Conservation (phyloP, 371 early-diverging fungal species). For the Zychaea mexicana region DNA sequence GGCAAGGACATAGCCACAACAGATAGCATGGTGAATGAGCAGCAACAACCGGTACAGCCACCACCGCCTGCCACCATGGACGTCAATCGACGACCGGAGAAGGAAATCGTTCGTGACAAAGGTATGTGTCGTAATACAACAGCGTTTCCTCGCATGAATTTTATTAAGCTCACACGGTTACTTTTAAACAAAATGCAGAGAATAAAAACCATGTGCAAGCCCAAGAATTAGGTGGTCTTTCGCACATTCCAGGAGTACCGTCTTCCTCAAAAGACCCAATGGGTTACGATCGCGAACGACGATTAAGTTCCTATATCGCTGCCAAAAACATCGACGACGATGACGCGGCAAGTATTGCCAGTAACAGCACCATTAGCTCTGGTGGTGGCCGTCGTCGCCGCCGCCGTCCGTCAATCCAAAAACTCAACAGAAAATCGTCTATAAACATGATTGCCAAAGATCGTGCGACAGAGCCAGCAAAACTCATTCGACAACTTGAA, state of each 20-base stretch:
- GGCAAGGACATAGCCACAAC: neutral
- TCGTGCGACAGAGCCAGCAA: conserved; percentile 16
- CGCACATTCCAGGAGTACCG: neutral
- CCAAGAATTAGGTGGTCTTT: neutral
- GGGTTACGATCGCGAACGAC: neutral
- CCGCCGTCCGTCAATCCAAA: neutral
- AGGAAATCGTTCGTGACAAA: neutral
- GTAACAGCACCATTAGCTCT: neutral
- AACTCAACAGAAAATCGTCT: neutral
- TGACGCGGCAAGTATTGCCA: neutral
- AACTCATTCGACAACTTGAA: conserved; percentile 25
- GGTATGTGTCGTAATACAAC: neutral
- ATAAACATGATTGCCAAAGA: neutral
- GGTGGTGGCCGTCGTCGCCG: neutral
- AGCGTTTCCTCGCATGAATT: neutral
- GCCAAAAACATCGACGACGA: neutral
- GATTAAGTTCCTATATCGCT: neutral
- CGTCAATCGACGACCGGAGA: neutral
- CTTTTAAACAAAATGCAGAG: too few species aligned
- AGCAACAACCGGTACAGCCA: neutral
- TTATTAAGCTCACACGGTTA: too few species aligned
- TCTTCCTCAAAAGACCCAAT: neutral
- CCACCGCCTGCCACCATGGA: neutral
- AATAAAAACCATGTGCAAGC: neutral
- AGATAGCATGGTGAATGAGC: too few species aligned